A percentile compares a stretch with the other conserved stretches of the same genome.
Conservation (phyloP, 306 rosid species). For the Trifolium fragiferum region DNA sequence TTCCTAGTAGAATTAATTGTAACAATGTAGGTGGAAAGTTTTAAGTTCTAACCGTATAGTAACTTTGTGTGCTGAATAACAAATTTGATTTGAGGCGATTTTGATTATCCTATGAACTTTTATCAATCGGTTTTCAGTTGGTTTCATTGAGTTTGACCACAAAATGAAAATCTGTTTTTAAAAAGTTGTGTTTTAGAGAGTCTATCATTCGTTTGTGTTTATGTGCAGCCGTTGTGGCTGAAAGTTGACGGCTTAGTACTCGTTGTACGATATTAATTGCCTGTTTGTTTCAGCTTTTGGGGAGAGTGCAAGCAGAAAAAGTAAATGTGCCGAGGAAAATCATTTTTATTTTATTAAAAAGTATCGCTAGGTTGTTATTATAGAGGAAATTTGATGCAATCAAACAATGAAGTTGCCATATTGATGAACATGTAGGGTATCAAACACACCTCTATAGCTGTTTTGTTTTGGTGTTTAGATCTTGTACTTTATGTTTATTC, state of each 20-base stretch:
- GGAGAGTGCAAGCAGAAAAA: not conserved
- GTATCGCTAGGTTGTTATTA: not conserved
- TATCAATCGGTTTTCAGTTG: not conserved
- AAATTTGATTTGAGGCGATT: not conserved
- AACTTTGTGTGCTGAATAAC: not conserved
- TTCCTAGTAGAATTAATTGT: slow-evolving; percentile 21
- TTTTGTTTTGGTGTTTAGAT: not conserved
- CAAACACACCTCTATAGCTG: not conserved
- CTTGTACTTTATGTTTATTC: not conserved
- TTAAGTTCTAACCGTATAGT: not conserved
- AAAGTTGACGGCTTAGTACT: not conserved
- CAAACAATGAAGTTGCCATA: slow-evolving; percentile 10
- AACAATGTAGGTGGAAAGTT: slow-evolving; percentile 34
- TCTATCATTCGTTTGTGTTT: not conserved
- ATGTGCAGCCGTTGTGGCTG: not conserved
- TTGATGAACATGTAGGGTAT: not conserved
- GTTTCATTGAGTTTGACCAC: slow-evolving; percentile 15
- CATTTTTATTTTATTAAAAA: not conserved
- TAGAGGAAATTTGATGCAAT: not conserved
- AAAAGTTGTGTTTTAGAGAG: slow-evolving; percentile 11
- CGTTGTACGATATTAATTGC: not conserved
- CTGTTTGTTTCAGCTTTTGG: not conserved
- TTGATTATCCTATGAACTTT: not conserved
- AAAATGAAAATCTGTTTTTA: not conserved
- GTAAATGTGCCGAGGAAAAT: not conserved